Conservation (phyloP, 2,329 filamentous ascomycete genomes). For the Coniella lustricola region DNA sequence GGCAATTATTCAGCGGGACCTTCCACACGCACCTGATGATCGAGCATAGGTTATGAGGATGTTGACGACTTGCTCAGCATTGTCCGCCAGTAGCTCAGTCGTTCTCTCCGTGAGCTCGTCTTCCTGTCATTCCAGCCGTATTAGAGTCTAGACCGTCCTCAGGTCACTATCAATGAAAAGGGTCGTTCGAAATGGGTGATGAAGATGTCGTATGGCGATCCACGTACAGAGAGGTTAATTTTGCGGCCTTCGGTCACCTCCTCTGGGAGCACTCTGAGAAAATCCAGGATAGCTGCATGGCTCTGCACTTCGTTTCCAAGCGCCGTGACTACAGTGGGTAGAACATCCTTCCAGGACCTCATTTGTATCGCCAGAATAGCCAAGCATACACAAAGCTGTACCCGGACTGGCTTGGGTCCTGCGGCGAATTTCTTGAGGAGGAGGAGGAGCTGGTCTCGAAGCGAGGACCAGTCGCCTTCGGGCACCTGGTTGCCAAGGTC, state of each 20-base stretch:
- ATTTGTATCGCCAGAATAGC: constrained; percentile 95
- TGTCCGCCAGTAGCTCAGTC: constrained; percentile 82
- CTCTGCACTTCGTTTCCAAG: constrained; percentile 71
- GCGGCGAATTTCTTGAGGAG: constrained; percentile 75
- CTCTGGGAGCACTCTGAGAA: constrained; percentile 92
- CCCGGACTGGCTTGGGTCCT: constrained; percentile 76
- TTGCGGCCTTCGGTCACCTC: constrained; percentile 99
- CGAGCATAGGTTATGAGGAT: constrained; percentile 86
- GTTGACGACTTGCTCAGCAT: constrained; percentile 78
- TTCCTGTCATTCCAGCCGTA: constrained; percentile 60
- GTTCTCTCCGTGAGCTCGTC: constrained; percentile 86
- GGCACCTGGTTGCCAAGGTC: constrained; percentile 83
- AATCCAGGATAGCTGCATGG: constrained; percentile 86
- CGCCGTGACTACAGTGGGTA: constrained; percentile 71
- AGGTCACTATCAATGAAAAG: constrained; percentile 26
- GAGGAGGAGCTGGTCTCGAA: constrained; percentile 77
- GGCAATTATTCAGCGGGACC: not conserved
- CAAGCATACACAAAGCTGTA: constrained; percentile 90
- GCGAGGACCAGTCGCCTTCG: constrained; percentile 61
- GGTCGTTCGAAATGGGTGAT: constrained; percentile 25
- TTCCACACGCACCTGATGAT: constrained; percentile 65
- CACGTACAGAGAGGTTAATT: constrained; percentile 97
- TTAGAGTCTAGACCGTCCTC: constrained; percentile 37
- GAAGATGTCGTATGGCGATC: constrained; percentile 50
- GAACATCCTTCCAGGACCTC: constrained; percentile 89